A percentile compares a stretch with the other conserved stretches of the same genome.
Evolutionary conservation across 805 yeast genomes (phyloP).

Genomic region (Candida sithepensis): DNA sequence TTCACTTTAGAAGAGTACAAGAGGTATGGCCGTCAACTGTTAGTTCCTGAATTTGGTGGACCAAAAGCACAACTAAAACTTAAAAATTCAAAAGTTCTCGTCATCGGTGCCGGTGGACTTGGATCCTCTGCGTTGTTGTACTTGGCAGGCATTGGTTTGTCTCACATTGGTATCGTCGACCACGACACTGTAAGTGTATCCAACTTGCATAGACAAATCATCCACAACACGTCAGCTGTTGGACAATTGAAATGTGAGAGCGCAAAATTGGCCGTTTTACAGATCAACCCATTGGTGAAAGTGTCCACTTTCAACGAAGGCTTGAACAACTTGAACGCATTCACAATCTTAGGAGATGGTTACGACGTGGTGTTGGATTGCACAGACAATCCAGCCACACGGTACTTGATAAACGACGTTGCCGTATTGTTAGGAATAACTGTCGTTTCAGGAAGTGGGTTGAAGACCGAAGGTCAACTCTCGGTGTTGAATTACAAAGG

Average conservation of each 20-base stretch:
- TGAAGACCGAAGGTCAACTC: conserved; percentile 88
- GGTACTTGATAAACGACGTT: conserved; percentile 85
- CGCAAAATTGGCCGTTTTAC: conserved; percentile 53
- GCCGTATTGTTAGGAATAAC: conserved; percentile 67
- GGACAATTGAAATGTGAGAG: conserved; percentile 76
- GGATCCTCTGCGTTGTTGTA: conserved; percentile 91
- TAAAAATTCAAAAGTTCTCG: conserved; percentile 57
- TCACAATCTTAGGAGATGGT: conserved; percentile 50
- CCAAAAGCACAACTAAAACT: conserved; percentile 54
- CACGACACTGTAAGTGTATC: conserved; percentile 80
- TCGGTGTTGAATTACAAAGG: conserved; percentile 64
- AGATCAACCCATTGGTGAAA: conserved; percentile 66
- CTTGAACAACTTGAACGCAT: conserved; percentile 54
- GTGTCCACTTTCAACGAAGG: conserved; percentile 51
- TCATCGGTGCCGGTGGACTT: conserved; percentile 95
- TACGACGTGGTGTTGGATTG: conserved; percentile 88
- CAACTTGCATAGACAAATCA: conserved; percentile 84
- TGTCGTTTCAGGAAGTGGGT: conserved; percentile 87
- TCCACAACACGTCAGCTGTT: conserved; percentile 64
- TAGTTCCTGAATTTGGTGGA: conserved; percentile 74
- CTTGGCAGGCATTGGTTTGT: conserved; percentile 85
- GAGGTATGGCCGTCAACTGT: conserved; percentile 93
- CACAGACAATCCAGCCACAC: conserved; percentile 85
- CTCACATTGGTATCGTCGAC: conserved; percentile 81
- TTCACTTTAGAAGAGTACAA: conserved; percentile 62